These are phyloP conservation scores for Davidsoniella eucalypti DNA, from an alignment of 2,329 filamentous ascomycete genomes.

Conservation along the genomic window DNA sequence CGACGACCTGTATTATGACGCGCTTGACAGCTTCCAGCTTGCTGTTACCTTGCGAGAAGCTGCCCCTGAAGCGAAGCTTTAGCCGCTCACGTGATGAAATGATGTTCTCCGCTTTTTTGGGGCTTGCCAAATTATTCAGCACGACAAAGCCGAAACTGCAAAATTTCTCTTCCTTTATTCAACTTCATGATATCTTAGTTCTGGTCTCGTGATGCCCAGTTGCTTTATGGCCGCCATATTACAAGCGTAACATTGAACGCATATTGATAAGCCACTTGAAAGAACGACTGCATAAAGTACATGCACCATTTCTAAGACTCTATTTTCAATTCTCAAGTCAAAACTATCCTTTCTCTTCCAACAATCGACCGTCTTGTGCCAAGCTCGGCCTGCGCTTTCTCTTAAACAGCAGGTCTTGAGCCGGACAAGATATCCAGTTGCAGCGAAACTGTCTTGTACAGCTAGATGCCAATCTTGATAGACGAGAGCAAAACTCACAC, in stretches of 20 bases:
- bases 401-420: conserved; percentile 8
- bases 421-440: conserved; percentile 3
- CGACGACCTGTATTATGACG: too few relatives aligned
- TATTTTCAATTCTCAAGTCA: background rate
- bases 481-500: conserved; percentile 10
- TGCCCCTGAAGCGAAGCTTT: too few relatives aligned
- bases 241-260: background rate
- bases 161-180: too few relatives aligned
- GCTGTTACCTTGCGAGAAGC: too few relatives aligned
- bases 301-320: too few relatives aligned
- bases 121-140: background rate
- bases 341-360: background rate
- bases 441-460: background rate
- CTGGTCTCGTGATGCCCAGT: too few relatives aligned
- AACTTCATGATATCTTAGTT: too few relatives aligned
- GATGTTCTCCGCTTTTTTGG: background rate
- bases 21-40: too few relatives aligned
- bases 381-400: conserved; percentile 10
- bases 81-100: background rate
- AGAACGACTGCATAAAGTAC: background rate
- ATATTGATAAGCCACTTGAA: background rate
- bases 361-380: conserved; percentile 9
- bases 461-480: background rate
- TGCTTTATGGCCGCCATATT: background rate
- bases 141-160: too few relatives aligned